phyloP scores from a whole-genome alignment of 495 filamentous ascomycete genomes.

The Talaromyces thailandensis region DNA sequence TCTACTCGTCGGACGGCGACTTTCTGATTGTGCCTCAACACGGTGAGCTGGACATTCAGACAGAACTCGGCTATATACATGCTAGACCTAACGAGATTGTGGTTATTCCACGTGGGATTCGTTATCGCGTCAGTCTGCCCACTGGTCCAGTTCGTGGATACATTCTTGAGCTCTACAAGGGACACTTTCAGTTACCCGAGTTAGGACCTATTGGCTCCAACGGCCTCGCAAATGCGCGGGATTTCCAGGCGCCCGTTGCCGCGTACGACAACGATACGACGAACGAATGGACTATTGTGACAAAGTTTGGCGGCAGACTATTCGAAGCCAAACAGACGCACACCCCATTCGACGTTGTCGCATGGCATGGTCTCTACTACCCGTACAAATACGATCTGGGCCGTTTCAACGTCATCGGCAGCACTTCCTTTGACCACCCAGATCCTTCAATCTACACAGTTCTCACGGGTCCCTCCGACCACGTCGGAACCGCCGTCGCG shows the following conservation, averaged over 20 bases:
- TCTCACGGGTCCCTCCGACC: conserved; percentile 64
- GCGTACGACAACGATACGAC: conserved; percentile 53
- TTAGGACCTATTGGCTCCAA: conserved; percentile 85
- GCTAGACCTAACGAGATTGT: conserved; percentile 82
- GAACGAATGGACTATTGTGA: conserved; percentile 9
- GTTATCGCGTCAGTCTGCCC: conserved; percentile 62
- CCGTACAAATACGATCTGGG: conserved; percentile 81
- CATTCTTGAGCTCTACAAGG: conserved; percentile 77
- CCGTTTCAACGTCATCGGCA: conserved; percentile 69
- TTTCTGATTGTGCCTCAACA: conserved; percentile 78
- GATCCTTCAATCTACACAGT: conserved; percentile 82
- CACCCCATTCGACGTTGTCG: conserved; percentile 75
- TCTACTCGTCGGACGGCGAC: conserved; percentile 84
- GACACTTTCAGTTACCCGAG: conserved; percentile 78
- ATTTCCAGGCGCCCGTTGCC: conserved; percentile 80
- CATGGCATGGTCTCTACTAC: conserved; percentile 72
- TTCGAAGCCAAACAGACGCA: conserved; percentile 64
- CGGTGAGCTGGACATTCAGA: conserved; percentile 75
- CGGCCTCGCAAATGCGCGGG: conserved; percentile 75
- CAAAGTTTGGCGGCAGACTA: conserved; percentile 26
- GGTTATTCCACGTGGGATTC: conserved; percentile 77
- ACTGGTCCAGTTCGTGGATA: conserved; percentile 66
- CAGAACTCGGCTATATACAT: conserved; percentile 73
- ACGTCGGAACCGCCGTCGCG: conserved; percentile 57
- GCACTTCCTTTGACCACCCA: conserved; percentile 67